Evolutionary conservation across 2,329 filamentous ascomycete genomes (phyloP), one percentile per base, ranked within the genome.

Genomic region (Neofusicoccum sp.): DNA sequence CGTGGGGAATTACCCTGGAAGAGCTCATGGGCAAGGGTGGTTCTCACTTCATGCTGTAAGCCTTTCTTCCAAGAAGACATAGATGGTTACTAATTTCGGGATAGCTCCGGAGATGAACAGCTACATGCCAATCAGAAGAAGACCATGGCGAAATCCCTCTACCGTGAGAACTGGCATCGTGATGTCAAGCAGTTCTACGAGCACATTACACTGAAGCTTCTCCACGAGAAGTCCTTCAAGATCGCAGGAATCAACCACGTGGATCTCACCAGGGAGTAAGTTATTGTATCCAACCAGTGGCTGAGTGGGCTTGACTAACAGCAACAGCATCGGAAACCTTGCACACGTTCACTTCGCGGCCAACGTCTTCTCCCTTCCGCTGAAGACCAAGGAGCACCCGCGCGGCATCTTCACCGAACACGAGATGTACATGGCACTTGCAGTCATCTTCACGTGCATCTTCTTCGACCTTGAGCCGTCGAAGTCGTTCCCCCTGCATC

Each of bases 181-280:
- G 79, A 86, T 8, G 79, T 91, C 66, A 87, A 86, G 75, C 73
- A 76, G 0, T 92, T 91, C 68, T 92, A 89, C 70, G 79, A 85
- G 9, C 77, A 83, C 33, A 86, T 84, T 12, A 86, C 84, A 1
- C 75, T 84, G 59, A 76, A 80, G 26, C 78, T 92, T 5, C 78
- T 93, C 20, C 71, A 77, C 0, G 81, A 85, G 36, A 88, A 89
- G 70, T 84, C 83, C 40, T 89, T 85, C 74, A 80, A 78, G 56
- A 78, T 91, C 31, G 80, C 77, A 2, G 81, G 81, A 1, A 78
- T 78, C 38, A 82, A 81, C 38, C 85, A 89, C 68, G 81, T 90
- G 31, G 89, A 92, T 63, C 76, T 91, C 80, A 81, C 81, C 6
- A 75, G 80, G 62, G 82, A 84, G 75, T 78, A 73, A 70, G 75